A percentile compares a stretch with the other conserved stretches of the same genome.
Conservation (phyloP, 106 monocot genomes). For the Iris macrosiphon region DNA sequence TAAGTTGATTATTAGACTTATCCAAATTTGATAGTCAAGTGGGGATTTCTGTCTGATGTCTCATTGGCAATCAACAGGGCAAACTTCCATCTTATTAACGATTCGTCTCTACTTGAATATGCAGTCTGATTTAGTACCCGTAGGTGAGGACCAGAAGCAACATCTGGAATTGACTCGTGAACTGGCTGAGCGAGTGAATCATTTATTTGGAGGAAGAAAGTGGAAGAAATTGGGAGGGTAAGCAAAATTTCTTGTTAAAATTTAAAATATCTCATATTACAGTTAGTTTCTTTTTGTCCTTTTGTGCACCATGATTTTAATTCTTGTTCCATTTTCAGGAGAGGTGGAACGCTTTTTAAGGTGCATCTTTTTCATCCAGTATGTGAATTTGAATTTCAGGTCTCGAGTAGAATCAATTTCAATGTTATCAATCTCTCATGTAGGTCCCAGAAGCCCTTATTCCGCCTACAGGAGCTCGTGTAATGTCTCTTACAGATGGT, state of each 20-base stretch:
- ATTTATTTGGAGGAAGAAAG: conserved; percentile 80
- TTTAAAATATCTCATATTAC: conserved; percentile 3
- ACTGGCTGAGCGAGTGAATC: conserved; percentile 79
- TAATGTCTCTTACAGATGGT: conserved; percentile 97
- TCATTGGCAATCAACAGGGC: neutral
- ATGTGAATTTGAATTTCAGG: neutral
- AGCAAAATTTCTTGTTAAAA: conserved; percentile 8
- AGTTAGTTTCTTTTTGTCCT: neutral
- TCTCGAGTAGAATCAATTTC: neutral
- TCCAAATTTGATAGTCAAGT: neutral
- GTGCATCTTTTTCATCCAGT: conserved; percentile 21
- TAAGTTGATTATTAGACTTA: neutral
- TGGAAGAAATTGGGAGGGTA: conserved; percentile 99
- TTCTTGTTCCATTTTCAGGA: conserved; percentile 45
- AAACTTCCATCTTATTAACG: neutral
- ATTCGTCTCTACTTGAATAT: conserved; percentile 6
- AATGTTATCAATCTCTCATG: conserved; percentile 6
- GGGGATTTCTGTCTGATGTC: neutral
- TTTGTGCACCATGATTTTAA: conserved; percentile 11
- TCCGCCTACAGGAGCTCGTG: conserved; percentile 84
- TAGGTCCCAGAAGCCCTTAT: conserved; percentile 96
- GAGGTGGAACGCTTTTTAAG: conserved; percentile 78
- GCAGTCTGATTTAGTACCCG: conserved; percentile 96
- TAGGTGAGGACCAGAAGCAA: conserved; percentile 96
- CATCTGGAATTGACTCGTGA: conserved; percentile 94